Conservation (phyloP, 352 stramenopile genomes). For the Phytophthora uliginosa region DNA sequence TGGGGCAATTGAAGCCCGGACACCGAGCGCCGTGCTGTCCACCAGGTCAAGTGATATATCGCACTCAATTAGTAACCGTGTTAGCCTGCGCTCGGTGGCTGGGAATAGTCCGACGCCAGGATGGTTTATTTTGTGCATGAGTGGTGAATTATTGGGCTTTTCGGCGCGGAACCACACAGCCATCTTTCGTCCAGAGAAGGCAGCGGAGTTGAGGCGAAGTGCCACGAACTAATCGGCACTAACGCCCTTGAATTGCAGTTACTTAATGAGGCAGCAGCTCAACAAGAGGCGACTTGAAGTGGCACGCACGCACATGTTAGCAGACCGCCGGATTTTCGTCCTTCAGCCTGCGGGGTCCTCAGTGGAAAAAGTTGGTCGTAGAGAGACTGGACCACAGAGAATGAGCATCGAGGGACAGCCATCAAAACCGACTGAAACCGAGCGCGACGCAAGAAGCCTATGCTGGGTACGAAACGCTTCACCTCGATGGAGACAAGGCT, state of each 20-base stretch:
- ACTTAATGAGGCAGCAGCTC: slow-evolving; percentile 18
- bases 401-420: slow-evolving; percentile 7
- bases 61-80: slow-evolving; percentile 30
- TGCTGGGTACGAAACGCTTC: slow-evolving; percentile 3
- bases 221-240: slow-evolving; percentile 22
- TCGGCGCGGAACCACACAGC: slow-evolving; percentile 2
- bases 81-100: slow-evolving; percentile 10
- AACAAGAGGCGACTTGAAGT: not conserved
- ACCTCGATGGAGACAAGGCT: not conserved
- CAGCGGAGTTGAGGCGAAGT: slow-evolving; percentile 27
- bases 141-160: slow-evolving; percentile 14
- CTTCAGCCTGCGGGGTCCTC: slow-evolving; percentile 5
- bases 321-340: slow-evolving; percentile 3
- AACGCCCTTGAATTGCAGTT: slow-evolving; percentile 24
- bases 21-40: not conserved
- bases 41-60: slow-evolving; percentile 29
- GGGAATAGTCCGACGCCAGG: slow-evolving; percentile 9
- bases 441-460: not conserved
- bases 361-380: slow-evolving; percentile 4
- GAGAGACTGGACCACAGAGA: slow-evolving; percentile 18
- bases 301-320: slow-evolving; percentile 1
- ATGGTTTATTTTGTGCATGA: slow-evolving; percentile 20
- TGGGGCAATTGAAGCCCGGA: slow-evolving; percentile 16
- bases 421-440: slow-evolving; percentile 9
- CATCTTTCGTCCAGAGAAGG: slow-evolving; percentile 5